A percentile compares a stretch with the other conserved stretches of the same genome.
Evolutionary conservation across 345 rosid species (phyloP).

Genomic region (Conringia planisiliqua): DNA sequence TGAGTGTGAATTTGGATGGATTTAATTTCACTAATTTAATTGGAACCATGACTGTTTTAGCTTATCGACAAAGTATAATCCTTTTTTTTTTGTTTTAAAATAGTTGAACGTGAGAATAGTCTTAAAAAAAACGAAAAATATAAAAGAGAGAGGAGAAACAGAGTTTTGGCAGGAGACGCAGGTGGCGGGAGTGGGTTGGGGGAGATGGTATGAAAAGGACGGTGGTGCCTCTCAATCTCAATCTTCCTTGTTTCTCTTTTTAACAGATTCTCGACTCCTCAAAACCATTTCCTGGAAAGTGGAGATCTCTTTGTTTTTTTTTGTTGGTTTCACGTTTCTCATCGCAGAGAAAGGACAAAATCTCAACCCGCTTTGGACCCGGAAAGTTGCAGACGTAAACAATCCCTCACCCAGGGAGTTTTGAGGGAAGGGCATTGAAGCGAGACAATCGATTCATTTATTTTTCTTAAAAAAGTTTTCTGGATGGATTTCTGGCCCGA

Average conservation of each 20-base stretch:
- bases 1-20: not conserved
- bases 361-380: not conserved
- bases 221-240: not conserved
- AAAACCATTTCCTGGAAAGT: not conserved
- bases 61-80: not conserved
- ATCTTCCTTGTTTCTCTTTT: not conserved
- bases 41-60: not conserved
- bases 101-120: not conserved
- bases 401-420: not conserved
- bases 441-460: no score
- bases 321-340: not conserved
- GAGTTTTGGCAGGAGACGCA: not conserved
- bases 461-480: no score
- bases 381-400: not conserved
- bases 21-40: not conserved
- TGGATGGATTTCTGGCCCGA: constrained; percentile 90
- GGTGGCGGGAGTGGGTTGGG: constrained; percentile 25
- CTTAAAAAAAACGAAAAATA: not conserved
- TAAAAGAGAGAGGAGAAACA: not conserved
- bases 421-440: not conserved
- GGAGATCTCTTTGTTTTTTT: not conserved
- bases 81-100: no score
- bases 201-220: not conserved
- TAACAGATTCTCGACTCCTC: not conserved
- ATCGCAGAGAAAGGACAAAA: not conserved